Evolutionary conservation across 1,139 yeast genomes (phyloP), one percentile per base, ranked within the genome.

Genomic region (Lodderomyces elongisporus): DNA sequence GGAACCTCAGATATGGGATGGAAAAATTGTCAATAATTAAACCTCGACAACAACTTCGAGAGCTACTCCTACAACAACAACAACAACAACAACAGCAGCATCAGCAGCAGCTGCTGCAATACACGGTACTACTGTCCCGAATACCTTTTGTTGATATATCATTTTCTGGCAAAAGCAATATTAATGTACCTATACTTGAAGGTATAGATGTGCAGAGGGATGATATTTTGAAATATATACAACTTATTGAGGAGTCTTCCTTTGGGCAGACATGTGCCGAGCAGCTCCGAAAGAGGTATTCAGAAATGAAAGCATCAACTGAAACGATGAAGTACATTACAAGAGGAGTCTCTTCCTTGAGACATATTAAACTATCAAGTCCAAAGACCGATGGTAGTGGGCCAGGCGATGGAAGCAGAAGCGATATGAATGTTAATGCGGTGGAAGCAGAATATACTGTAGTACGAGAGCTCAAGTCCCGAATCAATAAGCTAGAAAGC

Each of bases 401-500:
- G 9, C 36, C 28, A 1, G 43, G 37, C 17, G 40, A 41, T 14
- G 18, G 14, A 41, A 39, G 42, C 32, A 51, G 46, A 32, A 52
- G 15, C 15, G 32, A 20, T 17, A 25, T 23, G 14, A 16, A 15
- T 10, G 21, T 17, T 9, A 59, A 56, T n/a, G 64, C 45, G 6
- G 37, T 39, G 8, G 61, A 56, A 24, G 44, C 47, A 34, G 69
- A 66, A 40, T 49, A 60, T 27, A 60, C 65, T 28, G 44, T 73
- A 9, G 59, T 78, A 3, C 67, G 66, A 42, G 84, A 83, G 0
- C 73, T 80, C 40, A 74, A 77, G 46, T 54, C 65, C 14, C 56
- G 88, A 36, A 78, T 82, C 16, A 71, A 66, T 43, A 81, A 78
- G 44, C 60, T 82, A 31, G 93, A 83, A 46, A 76, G 71, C 37